Conservation (phyloP, 2,329 filamentous ascomycete genomes). For the Sordariomycetes sp. region DNA sequence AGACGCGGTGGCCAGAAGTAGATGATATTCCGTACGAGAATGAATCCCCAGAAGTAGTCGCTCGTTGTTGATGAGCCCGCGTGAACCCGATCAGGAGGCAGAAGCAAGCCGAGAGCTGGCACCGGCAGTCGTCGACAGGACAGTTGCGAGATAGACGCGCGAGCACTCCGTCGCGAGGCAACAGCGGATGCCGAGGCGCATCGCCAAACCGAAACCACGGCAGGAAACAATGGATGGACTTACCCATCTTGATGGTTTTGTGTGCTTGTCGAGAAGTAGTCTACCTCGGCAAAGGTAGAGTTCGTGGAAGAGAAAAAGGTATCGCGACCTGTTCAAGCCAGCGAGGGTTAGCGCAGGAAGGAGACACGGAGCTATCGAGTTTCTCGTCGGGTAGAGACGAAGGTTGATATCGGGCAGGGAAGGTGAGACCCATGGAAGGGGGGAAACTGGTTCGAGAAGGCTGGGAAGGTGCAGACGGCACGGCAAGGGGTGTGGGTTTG, state of each 20-base stretch:
- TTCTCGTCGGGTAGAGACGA: neutral
- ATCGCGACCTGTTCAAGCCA: neutral
- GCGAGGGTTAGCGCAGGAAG: neutral
- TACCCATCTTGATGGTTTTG: constrained; percentile 7
- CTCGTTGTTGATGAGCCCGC: neutral
- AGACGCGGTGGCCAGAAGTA: neutral
- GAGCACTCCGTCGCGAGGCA: neutral
- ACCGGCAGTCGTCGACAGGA: neutral
- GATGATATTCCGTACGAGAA: neutral
- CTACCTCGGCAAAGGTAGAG: neutral
- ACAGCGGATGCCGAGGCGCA: neutral
- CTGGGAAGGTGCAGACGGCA: neutral
- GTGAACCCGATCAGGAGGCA: neutral
- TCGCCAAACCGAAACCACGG: constrained; percentile 10
- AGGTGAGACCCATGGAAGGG: neutral
- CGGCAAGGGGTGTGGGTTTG: neutral
- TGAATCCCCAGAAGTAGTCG: neutral
- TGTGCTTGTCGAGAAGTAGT: neutral
- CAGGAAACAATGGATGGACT: neutral
- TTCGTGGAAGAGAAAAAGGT: neutral
- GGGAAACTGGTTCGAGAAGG: neutral
- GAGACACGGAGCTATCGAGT: neutral
- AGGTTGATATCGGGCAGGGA: neutral
- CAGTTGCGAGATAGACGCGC: neutral
- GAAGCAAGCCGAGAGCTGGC: neutral